Evolutionary conservation across 2,329 filamentous ascomycete genomes (phyloP).

Genomic region (Fusarium pininemorale): DNA sequence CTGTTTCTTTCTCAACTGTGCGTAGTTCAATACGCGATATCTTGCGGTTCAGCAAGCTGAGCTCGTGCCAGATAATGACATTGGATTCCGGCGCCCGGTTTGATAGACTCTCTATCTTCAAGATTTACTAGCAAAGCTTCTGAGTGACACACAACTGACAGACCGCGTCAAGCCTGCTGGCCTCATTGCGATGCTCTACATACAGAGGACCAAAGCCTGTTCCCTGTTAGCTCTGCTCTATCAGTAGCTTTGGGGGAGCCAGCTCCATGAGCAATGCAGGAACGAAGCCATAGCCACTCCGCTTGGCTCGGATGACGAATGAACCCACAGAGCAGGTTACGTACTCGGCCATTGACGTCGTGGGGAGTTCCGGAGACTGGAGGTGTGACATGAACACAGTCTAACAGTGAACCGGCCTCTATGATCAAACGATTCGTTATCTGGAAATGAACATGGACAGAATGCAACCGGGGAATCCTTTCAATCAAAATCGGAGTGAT

Average conservation of each 20-base stretch:
- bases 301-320: slow-evolving; percentile 26
- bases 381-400: neutral
- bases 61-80: neutral
- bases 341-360: slow-evolving; percentile 32
- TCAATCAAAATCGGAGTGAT: slow-evolving; percentile 3
- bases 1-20: slow-evolving; percentile 1
- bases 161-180: slow-evolving; percentile 25
- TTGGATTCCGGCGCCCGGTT: slow-evolving; percentile 17
- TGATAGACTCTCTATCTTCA: slow-evolving; percentile 4
- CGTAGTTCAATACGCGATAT: neutral
- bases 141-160: slow-evolving; percentile 18
- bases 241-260: slow-evolving; percentile 24
- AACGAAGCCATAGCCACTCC: slow-evolving; percentile 40
- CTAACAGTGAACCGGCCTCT: neutral
- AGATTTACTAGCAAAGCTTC: slow-evolving; percentile 4
- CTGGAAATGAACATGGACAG: neutral
- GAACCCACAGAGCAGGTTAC: slow-evolving; percentile 29
- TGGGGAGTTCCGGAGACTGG: slow-evolving; percentile 8
- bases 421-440: slow-evolving; percentile 6
- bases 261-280: slow-evolving; percentile 42
- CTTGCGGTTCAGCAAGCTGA: neutral
- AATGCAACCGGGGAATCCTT: neutral
- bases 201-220: slow-evolving; percentile 16
- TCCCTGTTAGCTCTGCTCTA: slow-evolving; percentile 28
- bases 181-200: slow-evolving; percentile 11